A percentile compares a stretch with the other conserved stretches of the same genome.
These are phyloP conservation scores for Eucalyptus regnans DNA, from an alignment of 345 rosid species.

Conservation along the genomic window DNA sequence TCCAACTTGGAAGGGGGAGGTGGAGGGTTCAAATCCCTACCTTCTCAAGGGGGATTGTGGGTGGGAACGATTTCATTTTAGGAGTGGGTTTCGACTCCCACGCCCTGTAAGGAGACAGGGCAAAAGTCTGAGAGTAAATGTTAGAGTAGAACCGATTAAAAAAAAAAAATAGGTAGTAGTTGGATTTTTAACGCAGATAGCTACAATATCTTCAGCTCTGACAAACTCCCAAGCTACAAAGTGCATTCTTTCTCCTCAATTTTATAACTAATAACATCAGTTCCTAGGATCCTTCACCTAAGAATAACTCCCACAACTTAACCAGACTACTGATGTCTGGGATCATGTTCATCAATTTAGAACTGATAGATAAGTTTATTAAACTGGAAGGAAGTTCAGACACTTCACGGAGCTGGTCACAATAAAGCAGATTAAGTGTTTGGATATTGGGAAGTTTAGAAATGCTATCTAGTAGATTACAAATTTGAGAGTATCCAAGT, in stretches of 20 bases:
- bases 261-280: fast-evolving
- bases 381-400: neutral
- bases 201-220: no score
- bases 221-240: no score
- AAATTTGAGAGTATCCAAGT: neutral
- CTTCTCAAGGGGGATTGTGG: no score
- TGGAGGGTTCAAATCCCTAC: no score
- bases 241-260: fast-evolving
- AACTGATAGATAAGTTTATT: neutral
- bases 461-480: neutral
- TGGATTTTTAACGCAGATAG: no score
- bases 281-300: neutral
- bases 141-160: no score
- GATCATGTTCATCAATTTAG: neutral
- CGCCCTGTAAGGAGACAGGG: no score
- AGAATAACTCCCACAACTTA: neutral
- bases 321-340: fast-evolving
- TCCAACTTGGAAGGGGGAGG: no score
- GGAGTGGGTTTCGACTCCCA: no score
- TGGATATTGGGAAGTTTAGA: neutral
- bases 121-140: no score
- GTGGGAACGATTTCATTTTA: no score
- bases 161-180: no score
- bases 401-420: neutral
- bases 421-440: neutral